Base-by-base conservation (phyloP, 2,329 filamentous ascomycete species). In the Eurotiales sp. region DNA sequence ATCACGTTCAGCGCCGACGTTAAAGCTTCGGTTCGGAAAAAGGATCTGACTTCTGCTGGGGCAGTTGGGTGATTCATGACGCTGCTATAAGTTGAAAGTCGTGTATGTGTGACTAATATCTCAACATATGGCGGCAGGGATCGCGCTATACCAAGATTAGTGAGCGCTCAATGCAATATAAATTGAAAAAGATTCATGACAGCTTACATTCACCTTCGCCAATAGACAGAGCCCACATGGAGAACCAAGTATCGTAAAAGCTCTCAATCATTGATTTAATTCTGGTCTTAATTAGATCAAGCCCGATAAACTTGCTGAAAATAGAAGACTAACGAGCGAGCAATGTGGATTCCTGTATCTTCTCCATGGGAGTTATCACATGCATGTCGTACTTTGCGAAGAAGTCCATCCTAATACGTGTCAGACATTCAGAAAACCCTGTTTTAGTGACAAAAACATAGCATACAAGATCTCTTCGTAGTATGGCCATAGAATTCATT, bases 61-160 rank as follows among this genome's bases (percentile, higher is more conserved):
- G 85, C 85, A 0, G 84, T 87, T 1, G 84, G 83, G 55, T 88
- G 85, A 58, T 89, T 89, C 61, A 89, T 86, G 10, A 89, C 84
- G 53, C 82, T 84, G 50, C 83, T 82, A 63, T 89, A 88, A 12
- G 85, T 86, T n/a, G 86, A 88, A 1, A 89, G 72, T 22, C 84
- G 79, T 1, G 86, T 88, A 58, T 89, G 86, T 0, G 81, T 86
- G 34, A 87, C 83, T 3, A 89, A 74, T 47, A 89, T 88, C 53
- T 89, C 85, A 22, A 89, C 85, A 55, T 89, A 89, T 0, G 86
- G 85, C 0, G 86, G 86, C 0, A 89, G 75, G 1, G 59, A 61
- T 58, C 44, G 62, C 61, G 68, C 53, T 53, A 74, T 75, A 14
- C 74, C 72, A 43, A 19, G 1, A 50, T 43, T 37, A 50, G 19